Evolutionary conservation across 2,329 filamentous ascomycete species (phyloP).

Genomic region (Ophidiomyces ophidiicola): DNA sequence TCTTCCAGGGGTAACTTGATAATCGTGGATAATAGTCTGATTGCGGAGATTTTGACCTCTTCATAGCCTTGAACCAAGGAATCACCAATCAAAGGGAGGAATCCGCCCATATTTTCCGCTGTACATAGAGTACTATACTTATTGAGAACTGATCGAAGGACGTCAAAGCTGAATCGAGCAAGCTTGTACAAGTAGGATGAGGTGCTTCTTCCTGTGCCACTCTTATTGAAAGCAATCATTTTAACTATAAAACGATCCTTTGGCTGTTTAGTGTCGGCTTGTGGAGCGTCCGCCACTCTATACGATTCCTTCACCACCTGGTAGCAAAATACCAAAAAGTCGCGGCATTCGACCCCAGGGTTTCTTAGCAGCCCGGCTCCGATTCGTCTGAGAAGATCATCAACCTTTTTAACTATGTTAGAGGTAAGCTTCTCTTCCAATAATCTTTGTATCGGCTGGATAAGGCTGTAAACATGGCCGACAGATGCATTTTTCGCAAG

Average conservation of each 20-base stretch:
- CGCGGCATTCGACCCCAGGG: conserved; percentile 60
- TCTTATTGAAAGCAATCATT: conserved; percentile 61
- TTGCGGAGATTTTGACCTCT: conserved; percentile 79
- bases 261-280: conserved; percentile 44
- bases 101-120: conserved; percentile 65
- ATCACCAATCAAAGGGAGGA: conserved; percentile 81
- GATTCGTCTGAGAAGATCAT: conserved; percentile 73
- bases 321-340: conserved; percentile 88
- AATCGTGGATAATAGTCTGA: conserved; percentile 73
- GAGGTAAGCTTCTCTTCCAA: conserved; percentile 74
- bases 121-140: conserved; percentile 75
- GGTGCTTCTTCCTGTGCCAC: conserved; percentile 56
- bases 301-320: conserved; percentile 85
- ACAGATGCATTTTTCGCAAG: conserved; percentile 74
- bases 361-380: conserved; percentile 75
- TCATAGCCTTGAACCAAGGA: conserved; percentile 73
- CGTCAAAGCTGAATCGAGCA: conserved; percentile 73
- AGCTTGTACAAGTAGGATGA: conserved; percentile 80
- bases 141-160: conserved; percentile 71
- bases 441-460: conserved; percentile 65
- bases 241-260: conserved; percentile 64
- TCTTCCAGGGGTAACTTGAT: conserved; percentile 68
- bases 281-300: conserved; percentile 31
- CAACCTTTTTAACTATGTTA: conserved; percentile 75
- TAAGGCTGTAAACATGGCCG: conserved; percentile 57